Base-by-base conservation (phyloP, 1,139 yeast species). In the Scheffersomyces illinoinensis region DNA sequence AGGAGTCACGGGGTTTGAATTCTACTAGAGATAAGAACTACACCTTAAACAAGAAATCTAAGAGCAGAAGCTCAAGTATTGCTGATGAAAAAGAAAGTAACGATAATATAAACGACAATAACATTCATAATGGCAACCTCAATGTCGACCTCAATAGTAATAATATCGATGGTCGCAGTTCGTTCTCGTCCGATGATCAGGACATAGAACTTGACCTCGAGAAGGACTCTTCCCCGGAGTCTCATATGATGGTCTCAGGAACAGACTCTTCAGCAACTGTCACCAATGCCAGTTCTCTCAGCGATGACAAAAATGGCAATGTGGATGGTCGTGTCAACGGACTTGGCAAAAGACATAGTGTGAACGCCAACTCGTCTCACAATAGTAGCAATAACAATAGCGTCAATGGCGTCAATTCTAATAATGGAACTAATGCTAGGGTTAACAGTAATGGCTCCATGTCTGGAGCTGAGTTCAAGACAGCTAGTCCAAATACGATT, bases 171-270 rank as follows among this genome's bases (percentile, higher is more conserved):
- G 43, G 51, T n/a, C 52, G 57, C 6, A 48, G 18, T 5, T 56
- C 59, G 7, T 23, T 56, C 14, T 58, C 59, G 19, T 58, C 59
- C 1, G 51, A 48, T 20, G 24, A 48, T 48, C 26, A 48, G 26
- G 51, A 19, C 17, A 48, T 48, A 26, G 51, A 48, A 19, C 26
- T 20, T 20, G 51, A 20, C 51, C 26, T 20, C 14, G 51, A 48
- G n/a, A 33, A 33, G 43, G 51, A 12, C 2, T 48, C 51, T 1
- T 48, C 51, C 24, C 51, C 51, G 18, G 26, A 48, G 51, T 48
- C 51, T n/a, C 51, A 20, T n/a, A 21, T 24, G 26, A 48, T 48
- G 51, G 26, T 48, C 18, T 48, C 51, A 14, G n/a, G 21, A 2
- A 24, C 26, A 6, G 14, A 21, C n/a, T 21, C 24, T 14, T 21